Evolutionary conservation across 2,329 filamentous ascomycete genomes (phyloP).

Genomic region (Helicocarpus griseus): DNA sequence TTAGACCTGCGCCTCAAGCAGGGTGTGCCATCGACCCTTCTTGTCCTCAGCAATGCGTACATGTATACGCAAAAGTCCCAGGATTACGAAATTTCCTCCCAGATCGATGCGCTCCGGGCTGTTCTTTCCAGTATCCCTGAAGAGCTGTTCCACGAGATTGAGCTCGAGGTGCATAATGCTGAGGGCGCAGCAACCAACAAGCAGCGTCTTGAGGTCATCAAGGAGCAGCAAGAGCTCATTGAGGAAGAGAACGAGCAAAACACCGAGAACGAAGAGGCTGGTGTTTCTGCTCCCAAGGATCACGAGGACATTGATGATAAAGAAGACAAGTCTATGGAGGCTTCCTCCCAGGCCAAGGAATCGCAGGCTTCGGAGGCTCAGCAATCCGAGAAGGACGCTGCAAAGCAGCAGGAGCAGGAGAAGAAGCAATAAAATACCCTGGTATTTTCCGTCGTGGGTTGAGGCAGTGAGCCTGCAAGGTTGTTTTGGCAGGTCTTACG

Average conservation of each 20-base stretch:
- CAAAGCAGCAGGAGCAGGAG: slow-evolving; percentile 14
- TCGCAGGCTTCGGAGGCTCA: slow-evolving; percentile 38
- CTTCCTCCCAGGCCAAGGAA: slow-evolving; percentile 46
- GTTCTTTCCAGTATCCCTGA: slow-evolving; percentile 93
- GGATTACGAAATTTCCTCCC: slow-evolving; percentile 70
- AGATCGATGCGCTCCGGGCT: slow-evolving; percentile 86
- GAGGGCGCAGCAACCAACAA: slow-evolving; percentile 98
- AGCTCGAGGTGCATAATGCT: slow-evolving; percentile 92
- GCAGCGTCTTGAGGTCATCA: slow-evolving; percentile 94
- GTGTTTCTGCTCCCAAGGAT: slow-evolving; percentile 69
- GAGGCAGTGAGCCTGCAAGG: background rate
- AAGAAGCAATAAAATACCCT: slow-evolving; percentile 14
- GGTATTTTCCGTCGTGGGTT: background rate
- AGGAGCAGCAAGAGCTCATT: slow-evolving; percentile 96
- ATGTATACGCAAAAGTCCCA: slow-evolving; percentile 75
- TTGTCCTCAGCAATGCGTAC: slow-evolving; percentile 95
- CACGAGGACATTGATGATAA: slow-evolving; percentile 91
- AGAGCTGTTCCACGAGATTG: slow-evolving; percentile 98
- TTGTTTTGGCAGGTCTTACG: background rate
- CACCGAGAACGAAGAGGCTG: slow-evolving; percentile 65
- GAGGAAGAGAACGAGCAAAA: slow-evolving; percentile 94
- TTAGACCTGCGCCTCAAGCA: slow-evolving; percentile 86
- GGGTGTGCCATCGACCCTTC: slow-evolving; percentile 87
- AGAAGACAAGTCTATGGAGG: slow-evolving; percentile 44
- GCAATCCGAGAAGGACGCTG: slow-evolving; percentile 29